A percentile compares a stretch with the other conserved stretches of the same genome.
Conservation (phyloP, 768 basidiomycete species). For the Lentinula sp. region DNA sequence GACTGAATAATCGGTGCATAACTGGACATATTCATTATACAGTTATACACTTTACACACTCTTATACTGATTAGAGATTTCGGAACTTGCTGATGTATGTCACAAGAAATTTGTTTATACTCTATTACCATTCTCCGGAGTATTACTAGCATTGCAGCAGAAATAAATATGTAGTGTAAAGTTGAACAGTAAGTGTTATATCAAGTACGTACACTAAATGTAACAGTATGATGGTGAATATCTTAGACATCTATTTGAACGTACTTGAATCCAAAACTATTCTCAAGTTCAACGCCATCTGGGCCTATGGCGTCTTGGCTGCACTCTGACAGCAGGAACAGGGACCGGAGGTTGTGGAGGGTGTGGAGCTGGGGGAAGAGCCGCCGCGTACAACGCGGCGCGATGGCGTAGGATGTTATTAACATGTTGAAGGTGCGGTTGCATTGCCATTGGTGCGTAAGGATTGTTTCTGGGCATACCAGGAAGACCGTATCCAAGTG, state of each 20-base stretch:
- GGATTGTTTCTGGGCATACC: slow-evolving; percentile 1
- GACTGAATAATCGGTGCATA: no score
- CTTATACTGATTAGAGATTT: no score
- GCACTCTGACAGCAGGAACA: background rate
- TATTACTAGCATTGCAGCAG: no score
- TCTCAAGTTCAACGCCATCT: no score
- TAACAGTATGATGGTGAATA: background rate
- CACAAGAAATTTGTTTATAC: no score
- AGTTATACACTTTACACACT: no score
- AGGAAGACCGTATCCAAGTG: background rate
- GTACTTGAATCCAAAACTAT: no score
- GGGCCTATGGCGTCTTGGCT: background rate
- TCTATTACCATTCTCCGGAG: no score
- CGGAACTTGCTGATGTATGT: no score
- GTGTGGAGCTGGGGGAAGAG: background rate
- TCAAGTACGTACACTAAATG: background rate
- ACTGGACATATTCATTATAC: no score
- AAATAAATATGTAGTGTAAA: no score
- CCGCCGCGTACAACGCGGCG: background rate
- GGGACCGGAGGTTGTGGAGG: background rate
- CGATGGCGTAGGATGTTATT: background rate
- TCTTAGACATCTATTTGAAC: no score
- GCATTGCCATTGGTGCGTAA: background rate
- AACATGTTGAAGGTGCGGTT: background rate
- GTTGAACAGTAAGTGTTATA: background rate